phyloP scores from a whole-genome alignment of 2,329 filamentous ascomycete species.

The Trichophyton verrucosum region DNA sequence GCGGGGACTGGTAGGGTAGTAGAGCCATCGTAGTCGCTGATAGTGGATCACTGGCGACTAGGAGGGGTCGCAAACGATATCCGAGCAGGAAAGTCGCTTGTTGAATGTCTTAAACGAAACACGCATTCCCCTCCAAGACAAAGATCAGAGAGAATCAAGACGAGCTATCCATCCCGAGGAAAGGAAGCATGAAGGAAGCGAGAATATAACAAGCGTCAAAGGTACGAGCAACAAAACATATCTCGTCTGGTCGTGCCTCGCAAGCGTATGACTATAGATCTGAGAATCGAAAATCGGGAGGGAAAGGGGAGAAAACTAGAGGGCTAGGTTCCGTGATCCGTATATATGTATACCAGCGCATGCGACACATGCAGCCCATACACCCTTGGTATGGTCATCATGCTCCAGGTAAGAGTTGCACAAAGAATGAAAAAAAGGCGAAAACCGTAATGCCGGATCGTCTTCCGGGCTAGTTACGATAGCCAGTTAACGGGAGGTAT shows the following conservation, averaged over 20 bases:
- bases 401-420: neutral
- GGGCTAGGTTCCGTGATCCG: neutral
- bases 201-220: neutral
- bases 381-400: neutral
- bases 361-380: neutral
- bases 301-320: neutral
- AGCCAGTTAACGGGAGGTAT: neutral
- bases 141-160: neutral
- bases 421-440: slow-evolving; percentile 2
- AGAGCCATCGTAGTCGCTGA: slow-evolving; percentile 2
- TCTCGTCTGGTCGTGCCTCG: neutral
- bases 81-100: neutral
- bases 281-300: neutral
- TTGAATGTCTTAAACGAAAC: neutral
- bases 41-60: neutral
- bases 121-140: neutral
- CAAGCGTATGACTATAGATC: neutral
- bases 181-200: neutral
- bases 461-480: neutral
- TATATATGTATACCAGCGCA: slow-evolving; percentile 1
- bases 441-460: neutral
- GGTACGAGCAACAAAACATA: neutral
- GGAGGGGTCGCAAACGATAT: neutral
- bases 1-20: slow-evolving; percentile 25
- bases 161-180: neutral